Conservation (phyloP, 139 green algal genomes). For the Dunaliella sp. region DNA sequence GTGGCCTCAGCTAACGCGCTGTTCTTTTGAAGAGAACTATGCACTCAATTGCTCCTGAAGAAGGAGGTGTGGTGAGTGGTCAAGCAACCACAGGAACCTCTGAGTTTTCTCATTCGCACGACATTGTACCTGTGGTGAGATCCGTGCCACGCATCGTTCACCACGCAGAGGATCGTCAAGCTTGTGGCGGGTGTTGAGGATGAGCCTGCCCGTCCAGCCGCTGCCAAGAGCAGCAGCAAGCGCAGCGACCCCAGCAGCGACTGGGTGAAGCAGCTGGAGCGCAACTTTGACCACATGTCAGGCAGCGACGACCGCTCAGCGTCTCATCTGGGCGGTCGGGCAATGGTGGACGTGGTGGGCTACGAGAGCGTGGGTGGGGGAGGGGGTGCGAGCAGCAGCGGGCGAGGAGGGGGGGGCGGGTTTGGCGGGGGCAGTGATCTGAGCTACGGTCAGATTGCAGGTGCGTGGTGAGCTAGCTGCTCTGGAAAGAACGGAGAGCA, state of each 20-base stretch:
- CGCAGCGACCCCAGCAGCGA: constrained; percentile 5
- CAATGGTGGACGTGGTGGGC: constrained; percentile 69
- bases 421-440: constrained; percentile 7
- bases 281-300: constrained; percentile 24
- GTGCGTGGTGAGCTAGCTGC: too few species aligned
- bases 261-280: constrained; percentile 33
- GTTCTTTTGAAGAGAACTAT: too few species aligned
- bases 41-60: too few species aligned
- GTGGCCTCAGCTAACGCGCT: too few species aligned
- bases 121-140: not conserved
- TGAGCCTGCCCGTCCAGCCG: not conserved
- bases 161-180: constrained; percentile 56
- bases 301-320: not conserved
- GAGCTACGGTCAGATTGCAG: constrained; percentile 3
- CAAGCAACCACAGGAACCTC: not conserved
- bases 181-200: constrained; percentile 71
- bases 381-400: constrained; percentile 6
- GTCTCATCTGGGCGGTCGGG: constrained; percentile 18
- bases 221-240: not conserved
- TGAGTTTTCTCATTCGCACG: not conserved
- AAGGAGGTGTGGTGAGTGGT: not conserved
- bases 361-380: constrained; percentile 39
- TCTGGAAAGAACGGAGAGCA: too few species aligned
- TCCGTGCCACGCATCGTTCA: not conserved
- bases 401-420: not conserved